phyloP scores from a whole-genome alignment of 192 early-diverging fungal genomes.

The Coemansia sp. region DNA sequence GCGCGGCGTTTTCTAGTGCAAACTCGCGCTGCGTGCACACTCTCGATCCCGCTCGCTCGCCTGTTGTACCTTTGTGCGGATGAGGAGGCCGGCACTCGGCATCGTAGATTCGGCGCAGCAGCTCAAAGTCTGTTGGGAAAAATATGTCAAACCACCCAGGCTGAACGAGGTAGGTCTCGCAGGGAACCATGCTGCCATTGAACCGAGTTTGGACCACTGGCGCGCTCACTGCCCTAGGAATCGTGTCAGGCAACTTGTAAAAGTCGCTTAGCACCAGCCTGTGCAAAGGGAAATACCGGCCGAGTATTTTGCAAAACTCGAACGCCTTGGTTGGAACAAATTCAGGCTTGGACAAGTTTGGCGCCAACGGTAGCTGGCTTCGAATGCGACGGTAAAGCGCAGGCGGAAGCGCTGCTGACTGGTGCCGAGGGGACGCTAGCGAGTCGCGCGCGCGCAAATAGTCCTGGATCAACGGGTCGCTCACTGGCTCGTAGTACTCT shows the following conservation, averaged over 20 bases:
- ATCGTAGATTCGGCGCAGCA: constrained; percentile 78
- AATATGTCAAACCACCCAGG: constrained; percentile 97
- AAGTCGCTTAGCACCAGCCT: constrained; percentile 92
- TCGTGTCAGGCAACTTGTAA: constrained; percentile 78
- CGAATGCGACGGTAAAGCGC: constrained; percentile 59
- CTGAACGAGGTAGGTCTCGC: constrained; percentile 94
- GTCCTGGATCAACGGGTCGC: constrained; percentile 74
- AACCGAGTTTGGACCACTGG: constrained; percentile 97
- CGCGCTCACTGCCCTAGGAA: constrained; percentile 72
- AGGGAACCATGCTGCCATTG: constrained; percentile 88
- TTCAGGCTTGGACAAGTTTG: constrained; percentile 84
- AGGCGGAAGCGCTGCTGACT: constrained; percentile 64
- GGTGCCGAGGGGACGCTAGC: constrained; percentile 47
- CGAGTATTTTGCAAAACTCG: constrained; percentile 74
- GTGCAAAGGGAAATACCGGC: constrained; percentile 84
- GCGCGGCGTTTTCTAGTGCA: constrained; percentile 73
- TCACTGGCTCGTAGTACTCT: constrained; percentile 81
- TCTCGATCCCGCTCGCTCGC: constrained; percentile 27
- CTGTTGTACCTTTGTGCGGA: background rate
- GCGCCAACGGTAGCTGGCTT: constrained; percentile 73
- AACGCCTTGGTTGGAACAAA: constrained; percentile 90
- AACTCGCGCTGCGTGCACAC: constrained; percentile 78
- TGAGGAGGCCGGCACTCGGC: constrained; percentile 56
- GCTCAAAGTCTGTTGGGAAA: constrained; percentile 97
- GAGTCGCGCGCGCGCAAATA: constrained; percentile 62